Percentiles rank a stretch among this genome's conserved stretches.
Conservation (phyloP, 108 stramenopile genomes). For the Cylindrotheca closterium region DNA sequence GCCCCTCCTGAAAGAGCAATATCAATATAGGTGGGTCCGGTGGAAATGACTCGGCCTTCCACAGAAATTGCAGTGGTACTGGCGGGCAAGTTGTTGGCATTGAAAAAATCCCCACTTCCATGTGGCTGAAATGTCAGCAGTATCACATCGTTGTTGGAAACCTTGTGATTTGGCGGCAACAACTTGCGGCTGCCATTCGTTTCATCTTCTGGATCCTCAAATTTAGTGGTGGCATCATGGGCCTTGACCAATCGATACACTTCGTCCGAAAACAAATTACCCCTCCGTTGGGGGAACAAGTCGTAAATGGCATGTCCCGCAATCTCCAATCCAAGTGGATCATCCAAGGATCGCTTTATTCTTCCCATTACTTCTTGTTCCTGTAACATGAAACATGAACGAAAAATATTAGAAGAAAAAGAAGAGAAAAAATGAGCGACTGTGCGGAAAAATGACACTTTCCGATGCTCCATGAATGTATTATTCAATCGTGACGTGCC, state of each 20-base stretch:
- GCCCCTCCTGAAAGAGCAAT: slow-evolving; percentile 64
- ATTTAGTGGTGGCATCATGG: slow-evolving; percentile 62
- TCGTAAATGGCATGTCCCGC: slow-evolving; percentile 75
- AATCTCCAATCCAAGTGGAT: slow-evolving; percentile 61
- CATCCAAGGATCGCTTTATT: slow-evolving; percentile 65
- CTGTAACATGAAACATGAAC: slow-evolving; percentile 30
- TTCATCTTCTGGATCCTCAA: not conserved
- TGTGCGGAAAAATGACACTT: not conserved
- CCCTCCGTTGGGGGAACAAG: slow-evolving; percentile 70
- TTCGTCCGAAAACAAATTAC: slow-evolving; percentile 85
- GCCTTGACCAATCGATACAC: slow-evolving; percentile 80
- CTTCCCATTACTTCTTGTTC: slow-evolving; percentile 76
- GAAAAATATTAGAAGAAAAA: not conserved
- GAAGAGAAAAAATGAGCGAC: not conserved
- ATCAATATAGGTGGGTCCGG: slow-evolving; percentile 79
- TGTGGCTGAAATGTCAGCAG: slow-evolving; percentile 74
- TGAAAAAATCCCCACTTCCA: slow-evolving; percentile 84
- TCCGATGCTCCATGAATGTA: no score
- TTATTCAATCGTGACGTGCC: no score
- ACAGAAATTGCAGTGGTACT: slow-evolving; percentile 50
- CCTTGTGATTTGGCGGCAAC: slow-evolving; percentile 76
- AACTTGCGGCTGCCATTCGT: not conserved
- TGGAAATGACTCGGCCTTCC: slow-evolving; percentile 69
- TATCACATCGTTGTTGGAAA: slow-evolving; percentile 80
- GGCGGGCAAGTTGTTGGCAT: slow-evolving; percentile 48